Percentiles rank a stretch among this genome's conserved stretches.
Conservation (phyloP, 192 early-diverging fungal genomes). For the Backusella luteola region DNA sequence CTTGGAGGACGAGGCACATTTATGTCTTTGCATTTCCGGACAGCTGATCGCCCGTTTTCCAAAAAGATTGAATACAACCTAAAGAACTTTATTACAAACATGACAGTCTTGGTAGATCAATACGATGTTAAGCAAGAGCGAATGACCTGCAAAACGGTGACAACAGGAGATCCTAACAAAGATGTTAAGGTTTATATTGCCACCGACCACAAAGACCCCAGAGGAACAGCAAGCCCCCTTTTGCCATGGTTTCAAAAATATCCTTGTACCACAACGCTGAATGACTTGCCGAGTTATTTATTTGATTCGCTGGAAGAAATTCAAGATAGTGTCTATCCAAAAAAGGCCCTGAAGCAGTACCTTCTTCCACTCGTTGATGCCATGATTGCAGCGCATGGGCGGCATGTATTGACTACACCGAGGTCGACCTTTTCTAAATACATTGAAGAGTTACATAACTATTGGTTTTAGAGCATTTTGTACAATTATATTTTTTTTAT, state of each 20-base stretch:
- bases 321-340: constrained; percentile 22
- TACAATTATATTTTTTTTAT: background rate
- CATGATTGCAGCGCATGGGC: constrained; percentile 32
- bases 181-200: constrained; percentile 39
- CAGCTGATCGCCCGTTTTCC: constrained; percentile 16
- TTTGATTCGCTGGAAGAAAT: constrained; percentile 32
- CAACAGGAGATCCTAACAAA: constrained; percentile 4
- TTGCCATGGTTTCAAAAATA: constrained; percentile 35
- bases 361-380: constrained; percentile 31
- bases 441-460: constrained; percentile 22
- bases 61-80: background rate
- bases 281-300: constrained; percentile 32
- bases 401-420: constrained; percentile 20
- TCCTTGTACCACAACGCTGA: constrained; percentile 43
- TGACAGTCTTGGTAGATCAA: background rate
- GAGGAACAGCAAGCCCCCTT: constrained; percentile 20
- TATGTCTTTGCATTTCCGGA: constrained; percentile 44
- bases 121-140: background rate
- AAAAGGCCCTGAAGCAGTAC: constrained; percentile 15
- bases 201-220: constrained; percentile 45
- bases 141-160: background rate
- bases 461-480: constrained; percentile 6
- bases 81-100: background rate
- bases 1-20: constrained; percentile 44
- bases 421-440: constrained; percentile 35